Evolutionary conservation across 1,284 basidiomycete species (phyloP).

Genomic region (Sanghuangporus baumii): DNA sequence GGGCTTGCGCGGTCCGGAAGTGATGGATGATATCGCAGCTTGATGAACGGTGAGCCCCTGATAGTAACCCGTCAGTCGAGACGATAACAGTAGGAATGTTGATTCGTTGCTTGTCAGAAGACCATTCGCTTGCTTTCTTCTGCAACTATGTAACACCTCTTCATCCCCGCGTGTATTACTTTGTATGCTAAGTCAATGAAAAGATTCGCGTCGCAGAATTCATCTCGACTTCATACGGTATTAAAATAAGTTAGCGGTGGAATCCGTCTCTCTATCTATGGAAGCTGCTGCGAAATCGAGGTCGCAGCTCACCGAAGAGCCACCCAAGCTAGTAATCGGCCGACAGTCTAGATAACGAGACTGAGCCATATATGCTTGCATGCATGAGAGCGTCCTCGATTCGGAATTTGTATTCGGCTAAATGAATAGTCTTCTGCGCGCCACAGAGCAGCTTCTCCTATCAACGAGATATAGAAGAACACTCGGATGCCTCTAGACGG

Average conservation of each 20-base stretch:
- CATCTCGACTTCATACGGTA: not conserved
- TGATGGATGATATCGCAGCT: not conserved
- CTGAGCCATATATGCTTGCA: not conserved
- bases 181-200: not conserved
- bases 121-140: not conserved
- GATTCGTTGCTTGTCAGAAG: not conserved
- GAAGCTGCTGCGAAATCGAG: not conserved
- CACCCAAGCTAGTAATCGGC: not conserved
- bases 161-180: not conserved
- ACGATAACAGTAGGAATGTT: not conserved
- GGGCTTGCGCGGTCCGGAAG: not conserved
- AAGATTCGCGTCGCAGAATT: not conserved
- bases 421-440: not conserved
- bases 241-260: not conserved
- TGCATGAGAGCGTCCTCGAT: not conserved
- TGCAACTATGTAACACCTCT: too few relatives aligned
- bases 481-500: not conserved
- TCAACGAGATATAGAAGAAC: not conserved
- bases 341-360: not conserved
- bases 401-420: not conserved
- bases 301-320: not conserved
- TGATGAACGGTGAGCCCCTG: not conserved
- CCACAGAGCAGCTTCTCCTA: not conserved
- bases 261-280: not conserved
- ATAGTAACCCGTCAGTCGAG: not conserved